These are phyloP conservation scores for Pyrus pyrifolia DNA, from an alignment of 306 rosid genomes.

Conservation along the genomic window DNA sequence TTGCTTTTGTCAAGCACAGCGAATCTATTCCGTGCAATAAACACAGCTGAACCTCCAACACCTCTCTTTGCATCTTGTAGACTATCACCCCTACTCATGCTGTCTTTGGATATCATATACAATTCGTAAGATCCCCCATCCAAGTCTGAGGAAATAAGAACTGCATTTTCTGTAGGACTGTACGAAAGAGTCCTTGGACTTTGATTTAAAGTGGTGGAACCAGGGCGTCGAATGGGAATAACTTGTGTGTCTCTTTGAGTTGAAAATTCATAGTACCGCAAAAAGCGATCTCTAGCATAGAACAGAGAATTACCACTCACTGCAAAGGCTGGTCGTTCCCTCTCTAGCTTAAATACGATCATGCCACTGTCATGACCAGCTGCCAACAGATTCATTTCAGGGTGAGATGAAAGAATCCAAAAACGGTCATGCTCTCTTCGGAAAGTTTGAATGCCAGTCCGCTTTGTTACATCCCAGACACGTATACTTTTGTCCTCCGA, in stretches of 20 bases:
- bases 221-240: slow-evolving; percentile 78
- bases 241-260: slow-evolving; percentile 76
- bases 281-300: slow-evolving; percentile 75
- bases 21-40: slow-evolving; percentile 86
- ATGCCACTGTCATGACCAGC: slow-evolving; percentile 98
- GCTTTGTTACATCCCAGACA: slow-evolving; percentile 91
- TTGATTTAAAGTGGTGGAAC: slow-evolving; percentile 68
- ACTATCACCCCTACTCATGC: slow-evolving; percentile 63
- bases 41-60: slow-evolving; percentile 83
- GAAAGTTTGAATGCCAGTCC: slow-evolving; percentile 92
- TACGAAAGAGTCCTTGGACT: slow-evolving; percentile 86
- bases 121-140: slow-evolving; percentile 92
- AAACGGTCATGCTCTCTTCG: slow-evolving; percentile 95
- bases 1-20: slow-evolving; percentile 80
- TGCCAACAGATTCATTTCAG: slow-evolving; percentile 94
- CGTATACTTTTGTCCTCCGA: slow-evolving; percentile 97
- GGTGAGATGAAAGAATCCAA: slow-evolving; percentile 96
- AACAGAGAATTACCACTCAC: slow-evolving; percentile 78
- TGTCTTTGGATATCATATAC: slow-evolving; percentile 72
- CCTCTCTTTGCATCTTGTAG: slow-evolving; percentile 88
- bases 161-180: slow-evolving; percentile 77
- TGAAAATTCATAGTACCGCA: slow-evolving; percentile 75
- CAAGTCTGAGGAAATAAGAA: slow-evolving; percentile 80
- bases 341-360: slow-evolving; percentile 91
- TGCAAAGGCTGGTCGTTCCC: slow-evolving; percentile 86